Evolutionary conservation across 1,139 yeast genomes (phyloP).

Genomic region (Diutina catenulata): DNA sequence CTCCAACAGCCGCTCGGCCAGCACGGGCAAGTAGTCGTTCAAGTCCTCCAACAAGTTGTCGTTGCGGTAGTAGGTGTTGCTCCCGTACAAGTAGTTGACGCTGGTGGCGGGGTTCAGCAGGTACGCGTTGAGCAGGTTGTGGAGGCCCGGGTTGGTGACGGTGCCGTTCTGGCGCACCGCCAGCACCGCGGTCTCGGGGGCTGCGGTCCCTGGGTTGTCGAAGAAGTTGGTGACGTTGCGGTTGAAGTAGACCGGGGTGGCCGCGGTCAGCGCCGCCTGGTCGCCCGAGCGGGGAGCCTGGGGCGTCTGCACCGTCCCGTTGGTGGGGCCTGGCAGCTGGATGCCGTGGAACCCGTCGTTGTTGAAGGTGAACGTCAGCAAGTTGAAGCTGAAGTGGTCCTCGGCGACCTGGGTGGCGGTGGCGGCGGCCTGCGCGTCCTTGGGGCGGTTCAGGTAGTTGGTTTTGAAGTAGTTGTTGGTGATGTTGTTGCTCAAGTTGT

Average conservation of each 20-base stretch:
- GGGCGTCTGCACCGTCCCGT: too few relatives aligned
- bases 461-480: slow-evolving; percentile 25
- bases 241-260: slow-evolving; percentile 14
- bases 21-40: slow-evolving; percentile 20
- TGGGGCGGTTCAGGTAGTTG: slow-evolving; percentile 13
- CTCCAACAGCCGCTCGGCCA: slow-evolving; percentile 37
- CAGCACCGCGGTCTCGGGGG: neutral
- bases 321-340: too few relatives aligned
- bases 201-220: slow-evolving; percentile 6
- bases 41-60: slow-evolving; percentile 25
- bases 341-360: too few relatives aligned
- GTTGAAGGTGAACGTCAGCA: slow-evolving; percentile 22
- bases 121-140: slow-evolving; percentile 18
- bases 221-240: slow-evolving; percentile 11
- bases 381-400: slow-evolving; percentile 24
- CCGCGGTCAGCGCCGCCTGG: too few relatives aligned
- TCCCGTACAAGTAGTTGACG: slow-evolving; percentile 30
- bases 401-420: too few relatives aligned
- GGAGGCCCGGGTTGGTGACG: slow-evolving; percentile 13
- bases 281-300: too few relatives aligned
- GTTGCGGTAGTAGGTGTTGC: slow-evolving; percentile 30
- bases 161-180: neutral
- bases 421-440: slow-evolving; percentile 6
- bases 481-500: slow-evolving; percentile 20
- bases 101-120: slow-evolving; percentile 29